Evolutionary conservation across 2,329 filamentous ascomycete species (phyloP).

Genomic region (Sclerotinia sclerotiorum): DNA sequence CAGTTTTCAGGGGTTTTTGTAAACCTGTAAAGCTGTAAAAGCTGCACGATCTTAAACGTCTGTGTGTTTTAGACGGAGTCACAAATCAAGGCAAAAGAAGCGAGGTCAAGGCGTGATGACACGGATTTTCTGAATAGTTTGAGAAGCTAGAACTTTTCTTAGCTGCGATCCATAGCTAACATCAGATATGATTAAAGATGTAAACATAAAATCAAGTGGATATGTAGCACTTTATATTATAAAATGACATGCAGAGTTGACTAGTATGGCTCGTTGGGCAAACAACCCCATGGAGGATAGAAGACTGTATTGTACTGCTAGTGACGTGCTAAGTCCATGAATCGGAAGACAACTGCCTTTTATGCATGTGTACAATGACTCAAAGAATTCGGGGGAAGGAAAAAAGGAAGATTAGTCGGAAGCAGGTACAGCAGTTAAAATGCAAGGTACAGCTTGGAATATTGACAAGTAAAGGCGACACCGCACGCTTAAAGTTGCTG

Average conservation of each 20-base stretch:
- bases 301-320: background rate
- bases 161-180: background rate
- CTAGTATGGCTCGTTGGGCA: background rate
- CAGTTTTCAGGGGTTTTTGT: background rate
- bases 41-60: conserved; percentile 8
- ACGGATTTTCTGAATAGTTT: background rate
- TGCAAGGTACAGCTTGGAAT: background rate
- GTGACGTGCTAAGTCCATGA: background rate
- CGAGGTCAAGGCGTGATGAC: conserved; percentile 1
- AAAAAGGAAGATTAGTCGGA: background rate
- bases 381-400: background rate
- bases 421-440: background rate
- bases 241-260: background rate
- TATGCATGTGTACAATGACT: background rate
- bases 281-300: background rate
- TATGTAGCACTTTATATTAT: background rate
- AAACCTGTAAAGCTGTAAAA: background rate
- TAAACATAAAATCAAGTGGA: background rate
- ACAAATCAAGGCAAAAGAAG: background rate
- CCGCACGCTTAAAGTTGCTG: conserved; percentile 7
- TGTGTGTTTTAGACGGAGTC: background rate
- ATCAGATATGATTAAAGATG: background rate
- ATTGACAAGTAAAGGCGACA: conserved; percentile 6
- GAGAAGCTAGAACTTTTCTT: background rate
- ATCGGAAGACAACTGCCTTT: background rate